Evolutionary conservation across 2,329 filamentous ascomycete genomes (phyloP), one percentile per base, ranked within the genome.

Genomic region (Paraphoma chrysanthemicola): DNA sequence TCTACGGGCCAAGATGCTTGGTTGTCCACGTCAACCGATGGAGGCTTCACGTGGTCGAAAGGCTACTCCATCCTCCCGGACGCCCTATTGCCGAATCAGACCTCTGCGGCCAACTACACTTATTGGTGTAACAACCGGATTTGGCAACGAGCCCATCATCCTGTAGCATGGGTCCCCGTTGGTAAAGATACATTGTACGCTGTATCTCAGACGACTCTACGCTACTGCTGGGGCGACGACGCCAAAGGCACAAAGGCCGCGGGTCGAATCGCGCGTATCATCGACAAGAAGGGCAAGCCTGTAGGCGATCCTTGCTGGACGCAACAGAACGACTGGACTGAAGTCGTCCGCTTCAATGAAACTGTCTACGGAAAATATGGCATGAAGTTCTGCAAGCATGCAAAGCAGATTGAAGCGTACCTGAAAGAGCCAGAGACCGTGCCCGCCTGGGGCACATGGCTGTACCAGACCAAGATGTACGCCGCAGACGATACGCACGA

Each of bases 241-340:
- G 55, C 55, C 33, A 61, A 61, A 28, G 59, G 59, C 23, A 61
- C 59, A 14, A 61, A 61, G 38, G 55, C 52, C n/a, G 59, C 52
- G 2, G 59, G 59, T 5, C 49, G 59, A 8, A 56, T 61, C 23
- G 59, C 59, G 8, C 52, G 59, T 7, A 16, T 57, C 28, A 61
- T 61, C 8, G 50, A 57, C 30, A 54, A 46, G 8, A 6, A 45
- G 5, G 59, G 59, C 7, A 31, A 38, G 6, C 49, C 59, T 5
- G 55, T 61, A 17, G 59, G 59, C 14, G 50, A 56, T 12, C 59
- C 59, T 3, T 61, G 59, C 36, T 61, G 59, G 59, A 61, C 59
- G 3, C 45, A 44, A 29, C 55, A 61, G 18, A 61, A 51, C 31
- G 43, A 61, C 23, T 61, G 59, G 59, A 61, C 52, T 9, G 44